Conservation (phyloP, 1,139 yeast genomes). For the Zygoascus meyerae region DNA sequence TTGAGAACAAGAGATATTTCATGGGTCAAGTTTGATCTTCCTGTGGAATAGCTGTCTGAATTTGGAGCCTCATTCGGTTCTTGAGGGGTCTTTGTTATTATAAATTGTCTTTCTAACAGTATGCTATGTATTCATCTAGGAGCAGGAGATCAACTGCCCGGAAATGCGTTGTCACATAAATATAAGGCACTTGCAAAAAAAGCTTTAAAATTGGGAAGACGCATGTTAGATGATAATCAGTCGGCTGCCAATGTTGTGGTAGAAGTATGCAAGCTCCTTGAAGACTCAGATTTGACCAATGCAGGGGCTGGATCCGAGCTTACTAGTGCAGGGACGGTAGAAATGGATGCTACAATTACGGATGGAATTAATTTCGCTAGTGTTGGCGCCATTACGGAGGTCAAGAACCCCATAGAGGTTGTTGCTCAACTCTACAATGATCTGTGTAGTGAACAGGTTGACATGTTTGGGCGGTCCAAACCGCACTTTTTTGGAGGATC, state of each 20-base stretch:
- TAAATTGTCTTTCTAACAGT: not conserved
- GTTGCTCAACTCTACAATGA: conserved; percentile 21
- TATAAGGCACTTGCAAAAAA: conserved; percentile 22
- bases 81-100: too few species aligned
- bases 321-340: conserved; percentile 43
- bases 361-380: conserved; percentile 19
- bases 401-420: conserved; percentile 29
- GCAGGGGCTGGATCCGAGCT: conserved; percentile 55
- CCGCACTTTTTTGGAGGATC: conserved; percentile 34
- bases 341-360: conserved; percentile 45
- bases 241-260: conserved; percentile 19
- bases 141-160: conserved; percentile 30
- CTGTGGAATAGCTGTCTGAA: too few species aligned
- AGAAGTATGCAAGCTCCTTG: conserved; percentile 35
- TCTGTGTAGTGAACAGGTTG: conserved; percentile 16
- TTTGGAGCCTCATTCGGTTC: too few species aligned
- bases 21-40: conserved; percentile 3
- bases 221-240: conserved; percentile 13
- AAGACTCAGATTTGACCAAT: conserved; percentile 44
- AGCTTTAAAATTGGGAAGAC: conserved; percentile 23
- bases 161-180: conserved; percentile 6
- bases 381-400: conserved; percentile 32
- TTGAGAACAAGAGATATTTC: conserved; percentile 4
- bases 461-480: conserved; percentile 26
- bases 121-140: conserved; percentile 32